Evolutionary conservation across 768 basidiomycete genomes (phyloP).

Genomic region (Nidularia sp.): DNA sequence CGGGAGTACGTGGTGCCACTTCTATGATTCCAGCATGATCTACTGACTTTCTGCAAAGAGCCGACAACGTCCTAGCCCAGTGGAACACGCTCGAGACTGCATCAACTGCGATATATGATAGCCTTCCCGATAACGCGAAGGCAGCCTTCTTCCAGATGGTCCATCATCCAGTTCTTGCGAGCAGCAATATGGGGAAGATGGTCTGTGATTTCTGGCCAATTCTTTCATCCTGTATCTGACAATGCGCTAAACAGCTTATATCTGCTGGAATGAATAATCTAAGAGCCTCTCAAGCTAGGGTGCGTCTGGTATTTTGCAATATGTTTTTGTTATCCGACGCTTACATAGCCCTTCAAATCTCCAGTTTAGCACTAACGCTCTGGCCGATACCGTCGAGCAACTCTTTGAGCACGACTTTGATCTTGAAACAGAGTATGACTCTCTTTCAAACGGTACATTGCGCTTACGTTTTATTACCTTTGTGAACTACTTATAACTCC

Average conservation of each 20-base stretch:
- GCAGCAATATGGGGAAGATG: conserved; percentile 53
- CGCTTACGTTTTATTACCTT: background rate
- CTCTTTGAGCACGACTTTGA: conserved; percentile 61
- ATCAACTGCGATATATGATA: conserved; percentile 53
- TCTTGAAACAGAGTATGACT: conserved; percentile 58
- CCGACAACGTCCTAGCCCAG: conserved; percentile 47
- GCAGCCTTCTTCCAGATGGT: conserved; percentile 72
- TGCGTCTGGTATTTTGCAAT: conserved; percentile 8
- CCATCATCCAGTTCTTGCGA: conserved; percentile 59
- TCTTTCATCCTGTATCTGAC: background rate
- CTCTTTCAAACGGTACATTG: conserved; percentile 41
- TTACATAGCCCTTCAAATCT: too few relatives aligned
- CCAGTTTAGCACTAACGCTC: conserved; percentile 50
- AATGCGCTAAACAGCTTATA: conserved; percentile 30
- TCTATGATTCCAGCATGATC: background rate
- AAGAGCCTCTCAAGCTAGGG: conserved; percentile 57
- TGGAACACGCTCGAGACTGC: conserved; percentile 46
- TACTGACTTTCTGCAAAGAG: conserved; percentile 27
- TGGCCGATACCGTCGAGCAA: conserved; percentile 49
- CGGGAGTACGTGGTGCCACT: conserved; percentile 49
- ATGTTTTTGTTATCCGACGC: too few relatives aligned
- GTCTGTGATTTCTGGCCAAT: conserved; percentile 9
- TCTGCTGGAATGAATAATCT: conserved; percentile 58
- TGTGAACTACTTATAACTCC: background rate
- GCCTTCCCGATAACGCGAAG: conserved; percentile 39